Base-by-base conservation (phyloP, 345 rosid genomes). In the Pugionium dolabratum region DNA sequence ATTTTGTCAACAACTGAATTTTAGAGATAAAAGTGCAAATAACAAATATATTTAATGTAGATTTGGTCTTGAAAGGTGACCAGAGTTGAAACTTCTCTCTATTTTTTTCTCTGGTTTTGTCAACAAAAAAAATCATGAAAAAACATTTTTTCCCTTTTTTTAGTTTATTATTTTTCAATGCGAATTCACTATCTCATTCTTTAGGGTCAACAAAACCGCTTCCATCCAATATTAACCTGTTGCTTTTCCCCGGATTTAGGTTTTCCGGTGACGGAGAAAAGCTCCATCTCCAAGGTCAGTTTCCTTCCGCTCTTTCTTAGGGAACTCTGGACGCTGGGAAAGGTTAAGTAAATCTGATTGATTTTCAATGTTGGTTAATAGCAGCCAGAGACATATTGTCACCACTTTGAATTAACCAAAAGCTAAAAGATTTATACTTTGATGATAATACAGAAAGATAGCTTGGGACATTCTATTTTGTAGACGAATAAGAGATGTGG, bases 241-340 rank as follows among this genome's bases (percentile, higher is more conserved):
- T 70, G 4, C 42, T 54, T 30, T 4, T 43, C 18, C 25, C 69
- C 64, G 69, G 65, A 28, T 37, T 49, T 28, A 34, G 33, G 9
- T 36, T 57, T 54, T 50, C 76, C 72, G 62, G 56, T 54, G 44
- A 66, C 44, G 44, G 51, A 58, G 42, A 1, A 10, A 40, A 66
- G 11, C 43, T 59, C 4, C 37, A 9, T 45, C 76, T 53, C 18
- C 8, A 3, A 66, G 76, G 76, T 73, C 56, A 51, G 66, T 40
- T 64, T 48, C 28, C 40, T 37, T 8, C 5, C 4, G 2, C 44
- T 40, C 9, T 48, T 32, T 36, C 40, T 47, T 48, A 33, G 5
- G 3, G 5, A 46, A 47, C 55, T 52, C 49, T n/a, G 43, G 44
- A 42, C 43, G 51, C 63, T 41, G 27, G 47, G 1, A 33, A 8